Evolutionary conservation across 192 early-diverging fungal genomes (phyloP), one percentile per base, ranked within the genome.

Genomic region (Piromyces finnis): DNA sequence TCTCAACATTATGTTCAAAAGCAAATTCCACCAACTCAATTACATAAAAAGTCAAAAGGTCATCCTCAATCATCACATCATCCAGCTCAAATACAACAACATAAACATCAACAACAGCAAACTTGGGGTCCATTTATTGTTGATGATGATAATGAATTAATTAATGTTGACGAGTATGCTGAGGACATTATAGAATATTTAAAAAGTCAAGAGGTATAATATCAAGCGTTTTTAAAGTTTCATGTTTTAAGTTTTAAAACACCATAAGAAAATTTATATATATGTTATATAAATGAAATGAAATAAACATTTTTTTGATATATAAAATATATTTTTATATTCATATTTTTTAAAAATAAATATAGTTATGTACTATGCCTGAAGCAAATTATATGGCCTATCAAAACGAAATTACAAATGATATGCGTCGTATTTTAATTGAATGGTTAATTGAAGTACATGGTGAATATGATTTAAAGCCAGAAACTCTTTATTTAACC

Each of bases 381-480:
- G 59, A 79, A 37, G 85, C 84, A 9, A 29, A 78, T 36, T 87
- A 86, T 78, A 86, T 89, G 85, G 81, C 80, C n/a, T 79, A 82
- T 32, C 87, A 90, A 78, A 35, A 80, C 13, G 85, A 91, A 79
- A 77, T 91, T n/a, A 79, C 85, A 29, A 88, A 87, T 86, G 79
- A 82, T 18, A 87, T 86, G 82, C 84, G 90, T 17, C 83, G 83
- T 41, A 86, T 83, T 12, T 85, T 90, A 51, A 80, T 90, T 35
- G 59, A 86, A 28, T 90, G 88, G 88, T 84, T 91, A 39, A 83
- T 89, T 77, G 84, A 91, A 80, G 87, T 91, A 18, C 87, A 88
- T 79, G 78, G 29, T 29, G 85, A 91, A 78, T 90, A 85, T 83
- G 84, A 84, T 68, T 84, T 91, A 68, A 80, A 83, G 18, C 88